phyloP scores from a whole-genome alignment of 2,329 filamentous ascomycete genomes.

The Coniochaeta ligniaria region DNA sequence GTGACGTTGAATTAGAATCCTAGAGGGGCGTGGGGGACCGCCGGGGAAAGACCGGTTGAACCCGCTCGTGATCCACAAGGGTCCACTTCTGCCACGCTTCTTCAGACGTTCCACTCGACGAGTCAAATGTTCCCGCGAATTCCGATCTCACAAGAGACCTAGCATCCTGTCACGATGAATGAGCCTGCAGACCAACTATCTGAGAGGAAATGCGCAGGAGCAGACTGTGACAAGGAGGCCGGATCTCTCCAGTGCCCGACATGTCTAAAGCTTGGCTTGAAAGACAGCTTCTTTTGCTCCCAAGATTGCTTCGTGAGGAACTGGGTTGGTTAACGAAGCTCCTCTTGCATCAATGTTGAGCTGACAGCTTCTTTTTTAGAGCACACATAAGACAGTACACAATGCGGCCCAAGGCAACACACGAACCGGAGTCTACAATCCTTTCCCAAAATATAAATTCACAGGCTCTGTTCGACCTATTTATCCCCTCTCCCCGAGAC shows the following conservation, averaged over 20 bases:
- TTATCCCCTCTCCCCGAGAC: constrained; percentile 70
- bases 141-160: too few species aligned
- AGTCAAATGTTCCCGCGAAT: too few species aligned
- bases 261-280: constrained; percentile 79
- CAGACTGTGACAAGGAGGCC: constrained; percentile 81
- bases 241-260: constrained; percentile 87
- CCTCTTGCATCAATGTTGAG: not conserved
- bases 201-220: constrained; percentile 69
- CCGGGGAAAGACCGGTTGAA: not conserved
- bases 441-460: constrained; percentile 81
- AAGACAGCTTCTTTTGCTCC: constrained; percentile 93
- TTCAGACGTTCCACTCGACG: too few species aligned
- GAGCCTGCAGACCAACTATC: constrained; percentile 28
- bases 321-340: constrained; percentile 61
- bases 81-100: not conserved
- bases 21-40: not conserved
- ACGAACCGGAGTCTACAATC: constrained; percentile 76
- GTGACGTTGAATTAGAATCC: not conserved
- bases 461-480: constrained; percentile 78
- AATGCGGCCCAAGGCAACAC: constrained; percentile 48
- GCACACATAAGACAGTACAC: constrained; percentile 74
- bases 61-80: not conserved
- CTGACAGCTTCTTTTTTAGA: constrained; percentile 37
- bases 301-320: constrained; percentile 99
- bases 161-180: constrained; percentile 33